Conservation (phyloP, 1,284 basidiomycete species). For the Boletellus dicymbophilus region DNA sequence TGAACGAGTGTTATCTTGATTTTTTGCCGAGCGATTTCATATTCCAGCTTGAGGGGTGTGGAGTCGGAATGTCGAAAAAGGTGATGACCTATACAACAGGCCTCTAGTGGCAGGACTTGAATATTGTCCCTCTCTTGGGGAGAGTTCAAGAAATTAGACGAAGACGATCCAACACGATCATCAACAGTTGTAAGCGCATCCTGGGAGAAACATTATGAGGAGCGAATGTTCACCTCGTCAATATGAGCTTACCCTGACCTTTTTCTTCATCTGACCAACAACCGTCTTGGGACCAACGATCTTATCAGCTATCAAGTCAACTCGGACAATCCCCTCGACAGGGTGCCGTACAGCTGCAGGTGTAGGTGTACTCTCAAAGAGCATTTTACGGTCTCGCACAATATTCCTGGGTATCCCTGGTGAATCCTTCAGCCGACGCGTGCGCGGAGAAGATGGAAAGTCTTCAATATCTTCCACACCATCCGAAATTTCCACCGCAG, state of each 20-base stretch:
- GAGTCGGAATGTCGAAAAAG: slow-evolving; percentile 13
- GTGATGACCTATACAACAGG: slow-evolving; percentile 29
- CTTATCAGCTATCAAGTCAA: slow-evolving; percentile 10
- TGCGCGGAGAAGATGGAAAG: slow-evolving; percentile 10
- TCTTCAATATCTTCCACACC: slow-evolving; percentile 24
- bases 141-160: slow-evolving; percentile 26
- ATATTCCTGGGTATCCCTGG: slow-evolving; percentile 24
- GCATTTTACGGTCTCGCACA: slow-evolving; percentile 5
- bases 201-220: slow-evolving; percentile 13
- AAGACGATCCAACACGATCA: slow-evolving; percentile 31
- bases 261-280: slow-evolving; percentile 26
- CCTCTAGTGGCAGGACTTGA: slow-evolving; percentile 20
- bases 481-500: slow-evolving; percentile 23
- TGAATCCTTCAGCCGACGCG: background rate
- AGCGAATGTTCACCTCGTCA: background rate
- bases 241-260: slow-evolving; percentile 23
- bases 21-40: slow-evolving; percentile 7
- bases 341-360: slow-evolving; percentile 9
- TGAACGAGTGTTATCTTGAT: slow-evolving; percentile 12
- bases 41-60: slow-evolving; percentile 17
- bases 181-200: background rate
- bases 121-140: slow-evolving; percentile 5
- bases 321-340: background rate
- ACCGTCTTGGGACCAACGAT: background rate
- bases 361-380: slow-evolving; percentile 9